phyloP scores from a whole-genome alignment of 106 monocot species.

The Vanilla planifolia region DNA sequence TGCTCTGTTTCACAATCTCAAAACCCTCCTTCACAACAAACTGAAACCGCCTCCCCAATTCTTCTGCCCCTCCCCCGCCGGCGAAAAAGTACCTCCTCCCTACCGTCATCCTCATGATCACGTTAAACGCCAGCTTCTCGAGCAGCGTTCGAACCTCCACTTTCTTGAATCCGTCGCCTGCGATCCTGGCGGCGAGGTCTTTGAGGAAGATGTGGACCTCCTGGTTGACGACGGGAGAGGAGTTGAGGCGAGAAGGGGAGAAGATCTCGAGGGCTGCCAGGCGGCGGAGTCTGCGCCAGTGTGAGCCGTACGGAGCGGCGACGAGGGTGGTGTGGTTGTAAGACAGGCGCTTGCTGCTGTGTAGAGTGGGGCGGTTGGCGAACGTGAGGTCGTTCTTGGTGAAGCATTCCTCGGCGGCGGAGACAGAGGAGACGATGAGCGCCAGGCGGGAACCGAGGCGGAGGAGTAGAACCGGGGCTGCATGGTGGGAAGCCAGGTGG shows the following conservation, averaged over 20 bases:
- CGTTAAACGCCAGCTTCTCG: slow-evolving; percentile 19
- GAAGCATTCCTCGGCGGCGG: slow-evolving; percentile 43
- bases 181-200: slow-evolving; percentile 4
- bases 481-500: slow-evolving; percentile 14
- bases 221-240: slow-evolving; percentile 4
- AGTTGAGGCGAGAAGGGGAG: slow-evolving; percentile 25
- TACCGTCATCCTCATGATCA: slow-evolving; percentile 23
- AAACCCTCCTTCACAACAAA: slow-evolving; percentile 13
- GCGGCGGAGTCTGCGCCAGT: slow-evolving; percentile 44
- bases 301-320: slow-evolving; percentile 23
- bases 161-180: background rate
- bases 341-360: slow-evolving; percentile 11
- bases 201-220: slow-evolving; percentile 15
- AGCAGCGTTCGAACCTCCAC: slow-evolving; percentile 18
- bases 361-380: slow-evolving; percentile 43
- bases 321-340: slow-evolving; percentile 31
- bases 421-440: slow-evolving; percentile 42
- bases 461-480: slow-evolving; percentile 37
- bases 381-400: slow-evolving; percentile 42
- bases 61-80: slow-evolving; percentile 3
- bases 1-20: slow-evolving; percentile 2
- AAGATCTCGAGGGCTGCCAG: slow-evolving; percentile 29
- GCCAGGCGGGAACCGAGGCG: slow-evolving; percentile 37
- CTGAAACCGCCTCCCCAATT: slow-evolving; percentile 17
- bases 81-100: slow-evolving; percentile 33